Conservation (phyloP, 768 basidiomycete genomes). For the Lentinula sp. region DNA sequence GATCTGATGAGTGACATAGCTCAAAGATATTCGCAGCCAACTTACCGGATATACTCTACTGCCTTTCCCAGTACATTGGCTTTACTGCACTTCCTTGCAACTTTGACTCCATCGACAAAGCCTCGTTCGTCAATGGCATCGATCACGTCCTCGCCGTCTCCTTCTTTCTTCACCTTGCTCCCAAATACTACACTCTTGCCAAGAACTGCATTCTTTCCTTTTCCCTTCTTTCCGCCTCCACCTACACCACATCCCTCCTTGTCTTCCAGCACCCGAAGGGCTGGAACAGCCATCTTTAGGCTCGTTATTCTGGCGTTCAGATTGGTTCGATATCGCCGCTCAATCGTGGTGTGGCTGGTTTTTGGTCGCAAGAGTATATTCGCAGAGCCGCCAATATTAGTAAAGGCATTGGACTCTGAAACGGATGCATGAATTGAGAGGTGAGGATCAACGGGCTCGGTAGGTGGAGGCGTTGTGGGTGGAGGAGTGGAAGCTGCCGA, state of each 20-base stretch:
- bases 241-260: constrained; percentile 30
- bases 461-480: constrained; percentile 28
- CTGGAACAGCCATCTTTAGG: constrained; percentile 76
- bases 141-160: constrained; percentile 25
- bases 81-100: constrained; percentile 87
- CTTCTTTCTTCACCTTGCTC: constrained; percentile 21
- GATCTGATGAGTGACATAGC: background rate
- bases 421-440: constrained; percentile 6
- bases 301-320: constrained; percentile 82
- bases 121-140: constrained; percentile 78
- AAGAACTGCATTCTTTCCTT: constrained; percentile 23
- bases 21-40: background rate
- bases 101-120: constrained; percentile 88
- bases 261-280: constrained; percentile 71
- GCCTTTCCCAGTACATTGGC: constrained; percentile 88
- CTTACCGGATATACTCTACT: constrained; percentile 77
- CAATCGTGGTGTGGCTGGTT: constrained; percentile 86
- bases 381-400: constrained; percentile 6
- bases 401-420: constrained; percentile 10
- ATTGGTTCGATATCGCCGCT: constrained; percentile 84
- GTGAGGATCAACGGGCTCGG: constrained; percentile 4
- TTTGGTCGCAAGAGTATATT: constrained; percentile 47
- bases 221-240: constrained; percentile 41
- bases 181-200: constrained; percentile 18
- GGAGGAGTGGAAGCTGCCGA: constrained; percentile 29